Evolutionary conservation across 805 yeast genomes (phyloP), one percentile per base, ranked within the genome.

Genomic region (Zygoascus flipseniorum): DNA sequence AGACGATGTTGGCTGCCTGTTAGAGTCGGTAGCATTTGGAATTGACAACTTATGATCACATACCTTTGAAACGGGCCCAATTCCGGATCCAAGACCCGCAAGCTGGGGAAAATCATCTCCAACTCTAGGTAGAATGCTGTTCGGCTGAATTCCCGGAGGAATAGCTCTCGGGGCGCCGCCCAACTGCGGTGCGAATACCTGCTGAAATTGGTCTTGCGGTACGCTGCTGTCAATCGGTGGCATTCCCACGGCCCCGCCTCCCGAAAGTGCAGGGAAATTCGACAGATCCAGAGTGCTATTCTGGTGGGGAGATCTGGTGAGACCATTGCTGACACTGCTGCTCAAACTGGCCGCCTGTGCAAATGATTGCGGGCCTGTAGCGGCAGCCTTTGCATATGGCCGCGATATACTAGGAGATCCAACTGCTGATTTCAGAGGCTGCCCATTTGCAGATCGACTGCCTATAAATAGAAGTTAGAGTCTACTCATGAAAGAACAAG

Each of bases 261-360:
- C 41, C 8, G 48, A 19, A 11, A 61, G 50, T 2, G 65, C 63
- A 11, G 65, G 65, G 50, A 62, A 62, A 28, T 62, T 63, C 10
- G 58, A 52, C 48, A 59, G 45, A 39, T 62, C 62, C 31, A 61
- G 49, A 3, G 61, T 41, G 5, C 55, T 52, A 23, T 23, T 23
- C 39, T 37, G 44, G 31, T 52, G 54, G 32, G 52, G 58, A 10
- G 53, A 43, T 32, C 39, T 31, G 48, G 47, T 31, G 31, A 41
- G 23, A 6, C 46, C 46, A 43, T 42, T 47, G 16, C 39, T 10
- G 16, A 4, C 16, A 35, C 8, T 35, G 16, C 39, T 35, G 16
- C 39, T 35, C 16, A 35, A 35, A 44, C 55, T 52, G 14, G 52
- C 43, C 2, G 56, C 54, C 47, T 50, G 56, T 5, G 53, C 53